A percentile compares a stretch with the other conserved stretches of the same genome.
Evolutionary conservation across 768 basidiomycete genomes (phyloP).

Genomic region (Russula vinacea): DNA sequence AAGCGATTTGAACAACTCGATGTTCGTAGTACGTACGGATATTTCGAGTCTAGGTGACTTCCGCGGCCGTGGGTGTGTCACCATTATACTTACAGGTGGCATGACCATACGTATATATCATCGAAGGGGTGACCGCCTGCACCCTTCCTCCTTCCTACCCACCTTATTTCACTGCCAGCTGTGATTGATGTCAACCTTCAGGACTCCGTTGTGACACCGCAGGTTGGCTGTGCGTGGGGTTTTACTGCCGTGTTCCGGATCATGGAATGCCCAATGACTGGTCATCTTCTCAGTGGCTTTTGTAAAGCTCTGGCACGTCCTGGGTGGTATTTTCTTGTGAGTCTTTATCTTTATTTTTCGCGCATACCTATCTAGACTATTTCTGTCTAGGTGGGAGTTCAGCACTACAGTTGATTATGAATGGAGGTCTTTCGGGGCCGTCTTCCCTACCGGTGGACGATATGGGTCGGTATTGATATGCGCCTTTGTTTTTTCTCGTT

Average conservation of each 20-base stretch:
- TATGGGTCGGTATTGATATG: background rate
- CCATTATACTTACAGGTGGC: background rate
- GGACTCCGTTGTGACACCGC: no score
- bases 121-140: no score
- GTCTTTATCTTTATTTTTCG: background rate
- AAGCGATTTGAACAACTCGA: background rate
- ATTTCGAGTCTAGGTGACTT: background rate
- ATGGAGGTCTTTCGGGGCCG: background rate
- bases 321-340: background rate
- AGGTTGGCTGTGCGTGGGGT: background rate
- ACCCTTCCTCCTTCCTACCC: background rate
- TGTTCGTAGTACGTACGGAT: background rate
- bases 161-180: background rate
- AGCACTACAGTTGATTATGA: background rate
- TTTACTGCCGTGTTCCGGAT: background rate
- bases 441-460: background rate
- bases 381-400: slow-evolving; percentile 3
- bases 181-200: background rate
- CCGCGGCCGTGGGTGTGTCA: background rate
- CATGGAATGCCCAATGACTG: no score
- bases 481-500: background rate
- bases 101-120: background rate
- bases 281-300: background rate
- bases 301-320: background rate
- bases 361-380: background rate